Percentiles rank a stretch among this genome's conserved stretches.
These are phyloP conservation scores for Dothistroma septosporum DNA, from an alignment of 2,329 filamentous ascomycete genomes.

Conservation along the genomic window DNA sequence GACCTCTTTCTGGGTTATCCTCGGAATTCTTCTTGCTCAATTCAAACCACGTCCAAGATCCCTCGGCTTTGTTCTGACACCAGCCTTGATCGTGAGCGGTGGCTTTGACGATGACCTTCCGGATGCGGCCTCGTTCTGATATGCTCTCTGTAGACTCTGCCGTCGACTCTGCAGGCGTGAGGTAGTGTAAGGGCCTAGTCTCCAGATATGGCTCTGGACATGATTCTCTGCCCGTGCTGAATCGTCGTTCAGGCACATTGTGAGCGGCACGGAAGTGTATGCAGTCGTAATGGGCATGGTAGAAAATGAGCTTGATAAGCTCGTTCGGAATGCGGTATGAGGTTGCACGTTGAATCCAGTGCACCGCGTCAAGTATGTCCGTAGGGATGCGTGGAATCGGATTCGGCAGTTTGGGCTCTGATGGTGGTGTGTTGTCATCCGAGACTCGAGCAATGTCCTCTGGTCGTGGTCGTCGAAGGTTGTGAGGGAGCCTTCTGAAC, in stretches of 20 bases:
- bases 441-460: background rate
- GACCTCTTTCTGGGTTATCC: slow-evolving; percentile 10
- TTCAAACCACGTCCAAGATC: slow-evolving; percentile 19
- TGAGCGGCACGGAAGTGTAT: slow-evolving; percentile 11
- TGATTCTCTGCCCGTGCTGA: slow-evolving; percentile 5
- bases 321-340: slow-evolving; percentile 12
- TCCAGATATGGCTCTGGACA: slow-evolving; percentile 10
- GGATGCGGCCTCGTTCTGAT: background rate
- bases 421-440: background rate
- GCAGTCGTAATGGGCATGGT: slow-evolving; percentile 19
- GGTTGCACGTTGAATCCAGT: slow-evolving; percentile 9
- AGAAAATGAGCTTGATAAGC: slow-evolving; percentile 15
- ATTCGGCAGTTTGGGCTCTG: background rate
- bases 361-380: slow-evolving; percentile 10
- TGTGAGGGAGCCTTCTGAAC: slow-evolving; percentile 1
- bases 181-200: slow-evolving; percentile 11
- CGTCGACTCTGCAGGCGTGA: background rate
- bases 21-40: slow-evolving; percentile 9
- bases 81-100: slow-evolving; percentile 19
- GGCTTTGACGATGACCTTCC: slow-evolving; percentile 5
- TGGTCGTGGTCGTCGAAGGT: slow-evolving; percentile 2
- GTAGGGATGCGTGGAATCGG: slow-evolving; percentile 6
- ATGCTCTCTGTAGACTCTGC: background rate
- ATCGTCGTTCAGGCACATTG: slow-evolving; percentile 1
- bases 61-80: slow-evolving; percentile 6